Evolutionary conservation across 2,329 filamentous ascomycete species (phyloP), one percentile per base, ranked within the genome.

Genomic region (Cladosporium halotolerans): DNA sequence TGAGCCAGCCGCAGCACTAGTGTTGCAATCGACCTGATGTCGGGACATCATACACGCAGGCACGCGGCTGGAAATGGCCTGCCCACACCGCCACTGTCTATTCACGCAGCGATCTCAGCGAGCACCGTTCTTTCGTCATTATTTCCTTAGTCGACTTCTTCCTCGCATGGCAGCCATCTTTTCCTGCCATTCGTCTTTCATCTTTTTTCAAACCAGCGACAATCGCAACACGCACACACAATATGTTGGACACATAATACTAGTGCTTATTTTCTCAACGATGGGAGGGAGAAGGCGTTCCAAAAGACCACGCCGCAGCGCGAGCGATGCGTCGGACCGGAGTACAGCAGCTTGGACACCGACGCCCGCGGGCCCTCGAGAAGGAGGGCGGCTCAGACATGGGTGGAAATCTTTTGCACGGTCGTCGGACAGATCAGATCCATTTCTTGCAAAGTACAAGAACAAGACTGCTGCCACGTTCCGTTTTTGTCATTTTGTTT

Each of bases 1-100:
- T 68, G n/a, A 64, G 63, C 57, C 63, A 66, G 53, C 61, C 32
- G 16, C 48, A 44, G 18, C 48, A 51, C 9, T 44, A 51, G 32
- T 18, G 14, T 36, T 8, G 28, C 48, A 51, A 40, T 51, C 41
- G 40, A 51, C 18, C 48, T 51, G 48, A 41, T 36, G 40, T 51
- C 40, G 32, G 36, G 14, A 34, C 18, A 44, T 3, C 34, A 44
- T 16, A 51, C 48, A 40, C 39, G 31, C 36, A 13, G 48, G 44
- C 48, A 51, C 36, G 40, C 40, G 40, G 38, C 40, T 28, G 16
- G 40, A 44, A 3, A n/a, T 23, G 11, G 23, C 11, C 11, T 42
- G 16, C 33, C 31, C 18, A 40, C 34, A 34, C 42, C 48, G 48
- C 40, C 40, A 13, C 16, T 43, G 48, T 44, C 48, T 51, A 38